These are phyloP conservation scores for Aegilops speltoides DNA, from an alignment of 176 grass and related monocot species.

Conservation along the genomic window DNA sequence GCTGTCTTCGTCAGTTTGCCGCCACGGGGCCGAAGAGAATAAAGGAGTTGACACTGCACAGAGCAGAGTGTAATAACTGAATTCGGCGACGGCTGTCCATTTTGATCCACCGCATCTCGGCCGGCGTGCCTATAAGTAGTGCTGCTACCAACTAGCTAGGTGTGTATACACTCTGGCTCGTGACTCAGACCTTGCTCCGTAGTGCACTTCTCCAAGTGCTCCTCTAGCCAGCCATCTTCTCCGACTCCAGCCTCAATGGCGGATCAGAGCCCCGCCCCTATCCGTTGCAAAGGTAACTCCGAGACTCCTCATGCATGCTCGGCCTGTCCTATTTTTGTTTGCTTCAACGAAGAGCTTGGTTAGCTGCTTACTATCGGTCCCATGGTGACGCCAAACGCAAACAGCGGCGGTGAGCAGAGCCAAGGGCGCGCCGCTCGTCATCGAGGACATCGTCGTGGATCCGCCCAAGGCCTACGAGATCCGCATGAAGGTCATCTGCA, in stretches of 20 bases:
- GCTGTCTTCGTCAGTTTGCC: background rate
- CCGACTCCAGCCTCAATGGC: conserved; percentile 23
- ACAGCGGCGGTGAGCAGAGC: conserved; percentile 71
- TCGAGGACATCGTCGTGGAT: conserved; percentile 84
- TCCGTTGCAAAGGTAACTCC: conserved; percentile 66
- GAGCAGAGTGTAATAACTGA: background rate
- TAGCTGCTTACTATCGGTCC: background rate
- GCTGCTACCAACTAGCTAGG: background rate
- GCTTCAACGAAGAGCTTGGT: too few species aligned
- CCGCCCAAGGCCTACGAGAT: conserved; percentile 61
- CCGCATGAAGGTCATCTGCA: conserved; percentile 65
- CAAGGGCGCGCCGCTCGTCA: conserved; percentile 46
- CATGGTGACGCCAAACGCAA: background rate
- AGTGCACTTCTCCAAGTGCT: background rate
- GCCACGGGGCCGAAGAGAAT: background rate
- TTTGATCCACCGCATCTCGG: background rate
- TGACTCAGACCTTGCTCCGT: background rate
- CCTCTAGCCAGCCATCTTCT: background rate
- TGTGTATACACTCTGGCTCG: too few species aligned
- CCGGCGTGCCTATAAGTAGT: background rate
- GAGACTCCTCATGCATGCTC: background rate
- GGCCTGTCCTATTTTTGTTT: too few species aligned
- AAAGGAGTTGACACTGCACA: background rate
- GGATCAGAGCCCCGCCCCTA: conserved; percentile 30
- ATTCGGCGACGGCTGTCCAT: background rate